phyloP scores from a whole-genome alignment of 495 filamentous ascomycete genomes.

The Penicillium goetzii region DNA sequence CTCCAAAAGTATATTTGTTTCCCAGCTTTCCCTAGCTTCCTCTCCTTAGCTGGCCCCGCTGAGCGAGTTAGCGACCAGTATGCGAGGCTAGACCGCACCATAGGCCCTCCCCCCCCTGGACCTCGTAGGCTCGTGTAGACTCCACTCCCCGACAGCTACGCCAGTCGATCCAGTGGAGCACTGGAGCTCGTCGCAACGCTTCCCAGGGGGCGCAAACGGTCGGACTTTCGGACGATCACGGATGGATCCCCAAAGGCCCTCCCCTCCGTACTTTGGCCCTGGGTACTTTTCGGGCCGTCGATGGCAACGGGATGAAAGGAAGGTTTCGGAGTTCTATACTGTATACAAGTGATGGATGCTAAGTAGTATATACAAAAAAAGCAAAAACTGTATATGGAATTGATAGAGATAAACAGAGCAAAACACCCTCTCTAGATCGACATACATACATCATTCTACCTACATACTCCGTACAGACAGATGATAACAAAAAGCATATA shows the following conservation, averaged over 20 bases:
- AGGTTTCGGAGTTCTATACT: background rate
- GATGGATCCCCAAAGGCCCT: background rate
- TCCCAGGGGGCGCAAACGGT: slow-evolving; percentile 2
- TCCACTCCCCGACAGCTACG: slow-evolving; percentile 4
- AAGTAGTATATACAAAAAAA: background rate
- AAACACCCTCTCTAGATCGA: background rate
- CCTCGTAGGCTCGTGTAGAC: background rate
- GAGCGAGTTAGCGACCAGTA: slow-evolving; percentile 2
- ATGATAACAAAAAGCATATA: background rate
- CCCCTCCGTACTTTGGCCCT: slow-evolving; percentile 1
- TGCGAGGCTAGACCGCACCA: slow-evolving; percentile 14
- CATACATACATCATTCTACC: background rate
- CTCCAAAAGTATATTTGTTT: background rate
- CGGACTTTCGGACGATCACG: slow-evolving; percentile 6
- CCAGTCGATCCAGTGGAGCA: slow-evolving; percentile 7
- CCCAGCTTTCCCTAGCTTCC: background rate
- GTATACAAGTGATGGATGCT: background rate
- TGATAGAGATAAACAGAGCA: background rate
- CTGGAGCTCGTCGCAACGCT: slow-evolving; percentile 5
- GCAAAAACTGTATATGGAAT: background rate
- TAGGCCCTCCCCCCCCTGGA: background rate
- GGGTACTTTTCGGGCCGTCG: background rate
- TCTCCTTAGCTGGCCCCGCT: background rate
- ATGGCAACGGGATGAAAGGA: background rate
- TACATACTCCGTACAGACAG: too few species aligned